Evolutionary conservation across 495 filamentous ascomycete genomes (phyloP), one percentile per base, ranked within the genome.

Genomic region (Penicillium roqueforti): DNA sequence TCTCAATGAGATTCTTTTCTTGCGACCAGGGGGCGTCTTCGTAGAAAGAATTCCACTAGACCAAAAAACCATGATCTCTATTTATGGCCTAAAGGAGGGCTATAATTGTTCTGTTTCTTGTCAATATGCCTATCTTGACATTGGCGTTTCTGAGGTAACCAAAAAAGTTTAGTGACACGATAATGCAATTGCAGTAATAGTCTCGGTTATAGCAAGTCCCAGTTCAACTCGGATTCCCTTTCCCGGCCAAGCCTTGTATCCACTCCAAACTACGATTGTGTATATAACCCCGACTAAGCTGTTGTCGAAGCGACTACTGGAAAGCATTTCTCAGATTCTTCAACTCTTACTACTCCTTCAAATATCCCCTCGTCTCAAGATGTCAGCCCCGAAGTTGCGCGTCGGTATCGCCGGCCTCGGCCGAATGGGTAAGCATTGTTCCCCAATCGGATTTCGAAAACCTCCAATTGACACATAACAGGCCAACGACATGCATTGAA

Each of bases 361-460:
- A 6, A 38, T 0, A 1, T 9, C 36, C 36, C 6, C 18, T 38
- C 36, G 3, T 38, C 36, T 16, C 40, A 66, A 19, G 29, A 76
- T 76, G 70, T 53, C 60, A 13, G 53, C 57, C 20, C 60, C 61
- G 38, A 74, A 66, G 39, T 67, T 77, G 42, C 61, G 60, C 32
- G 65, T 77, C 43, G 76, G 60, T 42, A 64, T 69, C 51, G 70
- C 71, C 22, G 76, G 76, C 40, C 68, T 80, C 28, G 76, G 76
- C 34, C 75, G 76, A 34, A 76, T 81, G 69, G 76, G 78, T 43
- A 74, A 76, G 44, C 61, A 74, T 38, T 38, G 11, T 31, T 38
- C 13, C 16, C 2, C 16, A n/a, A n/a, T 18, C 14, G 16, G 14
- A 2, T 38, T n/a, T 18, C 36, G 4, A 1, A 38, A n/a, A 9